These are phyloP conservation scores for Glonium stellatum DNA, from an alignment of 495 filamentous ascomycete genomes.

Conservation along the genomic window DNA sequence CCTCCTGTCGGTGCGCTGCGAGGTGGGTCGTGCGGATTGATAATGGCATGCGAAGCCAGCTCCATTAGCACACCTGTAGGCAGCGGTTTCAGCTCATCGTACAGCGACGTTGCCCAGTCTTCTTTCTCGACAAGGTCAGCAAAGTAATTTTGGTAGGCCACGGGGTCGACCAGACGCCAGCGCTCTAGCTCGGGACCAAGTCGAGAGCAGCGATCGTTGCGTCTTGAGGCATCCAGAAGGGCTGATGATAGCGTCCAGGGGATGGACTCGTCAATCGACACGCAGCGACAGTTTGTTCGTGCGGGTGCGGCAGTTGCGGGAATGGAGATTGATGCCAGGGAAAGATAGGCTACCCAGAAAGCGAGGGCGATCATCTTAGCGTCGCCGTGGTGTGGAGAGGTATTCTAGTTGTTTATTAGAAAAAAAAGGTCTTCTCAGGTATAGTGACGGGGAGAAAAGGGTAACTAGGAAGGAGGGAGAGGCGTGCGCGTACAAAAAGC, in stretches of 20 bases:
- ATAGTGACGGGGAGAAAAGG: no score
- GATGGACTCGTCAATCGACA: neutral
- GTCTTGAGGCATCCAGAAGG: neutral
- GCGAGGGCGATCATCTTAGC: neutral
- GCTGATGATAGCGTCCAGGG: neutral
- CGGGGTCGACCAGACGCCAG: neutral
- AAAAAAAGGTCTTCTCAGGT: no score
- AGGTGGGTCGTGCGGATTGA: neutral
- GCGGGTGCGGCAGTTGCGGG: neutral
- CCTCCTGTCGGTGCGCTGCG: neutral
- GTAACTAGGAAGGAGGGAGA: no score
- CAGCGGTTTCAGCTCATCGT: neutral
- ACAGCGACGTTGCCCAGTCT: neutral
- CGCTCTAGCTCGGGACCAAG: neutral
- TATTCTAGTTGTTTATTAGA: neutral
- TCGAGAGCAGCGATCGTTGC: neutral
- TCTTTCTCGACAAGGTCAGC: neutral
- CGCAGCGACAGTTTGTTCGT: neutral
- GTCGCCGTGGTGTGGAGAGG: neutral
- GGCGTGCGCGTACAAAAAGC: no score
- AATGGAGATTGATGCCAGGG: neutral
- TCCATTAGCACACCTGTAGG: constrained; percentile 1
- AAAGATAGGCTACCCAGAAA: neutral
- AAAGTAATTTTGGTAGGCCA: neutral
- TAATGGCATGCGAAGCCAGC: neutral